Percentiles rank a stretch among this genome's conserved stretches.
These are phyloP conservation scores for Raffaelea albimanens DNA, from an alignment of 2,329 filamentous ascomycete species.

Conservation along the genomic window DNA sequence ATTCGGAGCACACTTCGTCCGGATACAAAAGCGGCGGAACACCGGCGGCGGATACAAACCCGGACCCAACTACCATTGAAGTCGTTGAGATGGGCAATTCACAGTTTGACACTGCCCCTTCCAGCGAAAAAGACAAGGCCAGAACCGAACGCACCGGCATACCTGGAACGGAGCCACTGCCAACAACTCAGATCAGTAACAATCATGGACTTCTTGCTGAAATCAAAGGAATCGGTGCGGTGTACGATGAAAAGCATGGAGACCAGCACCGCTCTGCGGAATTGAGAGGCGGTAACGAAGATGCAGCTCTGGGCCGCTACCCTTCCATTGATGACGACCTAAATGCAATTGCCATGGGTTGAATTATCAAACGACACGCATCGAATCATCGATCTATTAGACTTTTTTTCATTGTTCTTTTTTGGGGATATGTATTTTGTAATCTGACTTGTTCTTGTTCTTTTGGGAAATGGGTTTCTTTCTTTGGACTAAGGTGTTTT, in stretches of 20 bases:
- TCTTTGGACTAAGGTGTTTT: background rate
- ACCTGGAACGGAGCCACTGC: no score
- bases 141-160: no score
- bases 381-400: no score
- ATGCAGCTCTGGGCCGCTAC: background rate
- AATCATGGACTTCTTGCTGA: slow-evolving; percentile 3
- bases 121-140: no score
- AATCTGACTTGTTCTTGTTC: background rate
- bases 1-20: no score
- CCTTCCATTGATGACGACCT: background rate
- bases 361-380: no score
- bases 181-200: background rate
- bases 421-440: background rate
- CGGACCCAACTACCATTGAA: no score
- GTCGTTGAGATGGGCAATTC: no score
- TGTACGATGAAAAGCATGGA: slow-evolving; percentile 1
- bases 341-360: background rate
- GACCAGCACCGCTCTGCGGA: background rate
- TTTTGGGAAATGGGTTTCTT: background rate
- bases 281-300: background rate
- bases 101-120: no score
- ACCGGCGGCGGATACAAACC: no score
- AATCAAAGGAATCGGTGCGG: slow-evolving; percentile 6
- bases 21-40: no score
- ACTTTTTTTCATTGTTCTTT: background rate